Evolutionary conservation across 2,329 filamentous ascomycete species (phyloP).

Genomic region (Apiospora saccharicola): DNA sequence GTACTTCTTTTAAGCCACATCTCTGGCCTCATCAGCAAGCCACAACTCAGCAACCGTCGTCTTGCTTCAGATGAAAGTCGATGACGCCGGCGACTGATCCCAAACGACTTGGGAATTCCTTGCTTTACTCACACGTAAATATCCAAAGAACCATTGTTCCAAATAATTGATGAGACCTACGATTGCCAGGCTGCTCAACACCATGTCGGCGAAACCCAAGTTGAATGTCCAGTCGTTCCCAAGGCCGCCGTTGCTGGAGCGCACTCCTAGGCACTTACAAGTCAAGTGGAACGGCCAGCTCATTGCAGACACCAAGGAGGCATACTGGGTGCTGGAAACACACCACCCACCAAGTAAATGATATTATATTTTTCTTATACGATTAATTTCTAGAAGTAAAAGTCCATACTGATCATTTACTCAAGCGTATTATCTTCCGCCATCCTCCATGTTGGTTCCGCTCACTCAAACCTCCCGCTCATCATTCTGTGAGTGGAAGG

Average conservation of each 20-base stretch:
- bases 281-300: slow-evolving; percentile 62
- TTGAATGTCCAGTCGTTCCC: slow-evolving; percentile 66
- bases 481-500: slow-evolving; percentile 68
- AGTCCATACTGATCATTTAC: slow-evolving; percentile 31
- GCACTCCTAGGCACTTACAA: slow-evolving; percentile 59
- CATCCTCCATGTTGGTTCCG: slow-evolving; percentile 54
- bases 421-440: slow-evolving; percentile 64
- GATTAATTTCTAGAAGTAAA: background rate
- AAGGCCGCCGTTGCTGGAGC: slow-evolving; percentile 64
- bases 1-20: background rate
- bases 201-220: slow-evolving; percentile 49
- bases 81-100: slow-evolving; percentile 24
- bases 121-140: background rate
- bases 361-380: slow-evolving; percentile 10
- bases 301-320: slow-evolving; percentile 65
- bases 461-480: slow-evolving; percentile 52
- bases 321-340: slow-evolving; percentile 69
- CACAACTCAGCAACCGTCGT: background rate
- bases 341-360: slow-evolving; percentile 64
- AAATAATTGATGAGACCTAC: background rate
- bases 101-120: background rate
- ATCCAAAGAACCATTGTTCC: background rate
- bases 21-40: background rate
- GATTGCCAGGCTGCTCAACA: slow-evolving; percentile 28
- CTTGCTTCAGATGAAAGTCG: background rate